Evolutionary conservation across 2,329 filamentous ascomycete genomes (phyloP).

Genomic region (Neofusicoccum kwambonambiense): DNA sequence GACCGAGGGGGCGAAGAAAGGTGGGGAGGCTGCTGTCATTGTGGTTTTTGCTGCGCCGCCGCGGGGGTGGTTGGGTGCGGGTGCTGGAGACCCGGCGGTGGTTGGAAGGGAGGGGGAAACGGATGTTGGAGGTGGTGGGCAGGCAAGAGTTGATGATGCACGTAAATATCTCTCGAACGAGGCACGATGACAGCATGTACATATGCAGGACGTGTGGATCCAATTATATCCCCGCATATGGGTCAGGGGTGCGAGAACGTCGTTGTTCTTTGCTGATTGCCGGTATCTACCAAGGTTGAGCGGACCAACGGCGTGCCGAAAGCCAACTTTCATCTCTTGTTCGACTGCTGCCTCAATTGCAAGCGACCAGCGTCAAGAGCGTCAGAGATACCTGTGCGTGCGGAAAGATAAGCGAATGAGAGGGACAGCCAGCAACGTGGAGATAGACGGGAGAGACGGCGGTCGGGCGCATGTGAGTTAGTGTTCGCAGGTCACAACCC

Average conservation of each 20-base stretch:
- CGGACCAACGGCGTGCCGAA: too few species aligned
- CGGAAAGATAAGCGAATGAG: neutral
- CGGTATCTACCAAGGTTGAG: neutral
- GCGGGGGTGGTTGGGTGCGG: too few species aligned
- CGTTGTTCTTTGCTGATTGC: neutral
- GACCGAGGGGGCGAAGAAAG: constrained; percentile 7
- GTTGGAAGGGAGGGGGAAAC: too few species aligned
- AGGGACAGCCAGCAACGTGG: neutral
- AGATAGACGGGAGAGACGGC: neutral
- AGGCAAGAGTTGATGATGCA: neutral
- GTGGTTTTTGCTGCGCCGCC: too few species aligned
- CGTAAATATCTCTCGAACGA: neutral
- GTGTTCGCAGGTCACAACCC: neutral
- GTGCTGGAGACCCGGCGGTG: too few species aligned
- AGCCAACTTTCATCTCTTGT: neutral
- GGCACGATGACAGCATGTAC: neutral
- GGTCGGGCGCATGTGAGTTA: neutral
- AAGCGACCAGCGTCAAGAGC: constrained; percentile 1
- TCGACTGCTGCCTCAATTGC: neutral
- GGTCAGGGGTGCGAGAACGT: neutral
- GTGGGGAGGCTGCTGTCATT: neutral
- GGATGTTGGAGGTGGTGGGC: neutral
- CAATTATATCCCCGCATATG: neutral
- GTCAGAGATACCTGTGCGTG: neutral
- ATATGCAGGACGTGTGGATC: neutral